Evolutionary conservation across 768 basidiomycete genomes (phyloP).

Genomic region (Tulasnella sp.): DNA sequence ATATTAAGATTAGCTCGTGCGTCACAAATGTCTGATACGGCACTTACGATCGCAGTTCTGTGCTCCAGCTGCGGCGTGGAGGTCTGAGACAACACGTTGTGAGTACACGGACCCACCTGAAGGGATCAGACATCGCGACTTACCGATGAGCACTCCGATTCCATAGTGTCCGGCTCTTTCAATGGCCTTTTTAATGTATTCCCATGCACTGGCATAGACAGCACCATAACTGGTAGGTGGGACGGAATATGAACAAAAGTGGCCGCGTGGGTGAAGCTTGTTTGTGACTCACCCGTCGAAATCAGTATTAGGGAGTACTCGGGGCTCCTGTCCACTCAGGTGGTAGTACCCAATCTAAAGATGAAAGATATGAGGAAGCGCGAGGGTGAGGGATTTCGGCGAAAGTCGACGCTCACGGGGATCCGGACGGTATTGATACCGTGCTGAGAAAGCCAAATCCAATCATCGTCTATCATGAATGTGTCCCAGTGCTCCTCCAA

Average conservation of each 20-base stretch:
- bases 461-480: conserved; percentile 68
- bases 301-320: conserved; percentile 51
- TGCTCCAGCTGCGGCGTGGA: conserved; percentile 64
- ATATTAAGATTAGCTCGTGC: too few relatives aligned
- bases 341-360: conserved; percentile 63
- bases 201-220: conserved; percentile 48
- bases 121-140: conserved; percentile 20
- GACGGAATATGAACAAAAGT: neutral
- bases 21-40: too few relatives aligned
- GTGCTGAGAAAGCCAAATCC: conserved; percentile 38
- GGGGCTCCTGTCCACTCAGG: conserved; percentile 43
- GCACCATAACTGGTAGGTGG: conserved; percentile 13
- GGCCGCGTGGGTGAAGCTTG: neutral
- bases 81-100: conserved; percentile 29
- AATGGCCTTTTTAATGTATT: conserved; percentile 46
- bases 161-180: conserved; percentile 41
- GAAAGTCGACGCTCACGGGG: conserved; percentile 34
- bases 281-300: conserved; percentile 33
- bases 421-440: conserved; percentile 52
- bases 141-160: conserved; percentile 66
- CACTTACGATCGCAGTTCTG: conserved; percentile 43
- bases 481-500: conserved; percentile 33
- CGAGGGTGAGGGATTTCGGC: neutral
- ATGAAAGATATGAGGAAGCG: neutral
- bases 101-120: neutral